Evolutionary conservation across 495 filamentous ascomycete genomes (phyloP).

Genomic region (Hypoxylon trugodes): DNA sequence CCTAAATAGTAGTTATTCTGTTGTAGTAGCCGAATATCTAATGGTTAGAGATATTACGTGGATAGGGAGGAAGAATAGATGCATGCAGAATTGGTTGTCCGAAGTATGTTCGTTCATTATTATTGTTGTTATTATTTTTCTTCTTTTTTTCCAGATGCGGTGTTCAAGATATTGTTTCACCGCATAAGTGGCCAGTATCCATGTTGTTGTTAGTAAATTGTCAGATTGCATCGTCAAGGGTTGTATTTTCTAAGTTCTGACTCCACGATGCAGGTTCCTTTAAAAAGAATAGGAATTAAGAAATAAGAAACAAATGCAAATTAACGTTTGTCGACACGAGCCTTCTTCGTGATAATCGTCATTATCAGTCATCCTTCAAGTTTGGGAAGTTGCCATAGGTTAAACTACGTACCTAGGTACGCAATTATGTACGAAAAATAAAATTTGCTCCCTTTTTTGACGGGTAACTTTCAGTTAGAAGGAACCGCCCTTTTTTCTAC

Average conservation of each 20-base stretch:
- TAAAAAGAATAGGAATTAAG: neutral
- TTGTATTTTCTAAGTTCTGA: neutral
- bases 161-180: conserved; percentile 41
- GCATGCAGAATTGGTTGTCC: neutral
- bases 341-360: neutral
- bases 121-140: too few species aligned
- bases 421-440: neutral
- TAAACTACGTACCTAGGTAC: neutral
- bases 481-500: conserved; percentile 3
- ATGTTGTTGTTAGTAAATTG: conserved; percentile 28
- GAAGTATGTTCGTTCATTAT: conserved; percentile 3
- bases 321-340: neutral
- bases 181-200: conserved; percentile 26
- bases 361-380: neutral
- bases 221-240: conserved; percentile 27
- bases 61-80: conserved; percentile 3
- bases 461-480: neutral
- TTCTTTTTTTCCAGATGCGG: conserved; percentile 35
- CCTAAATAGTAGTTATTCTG: too few species aligned
- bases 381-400: neutral
- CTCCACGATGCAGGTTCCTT: conserved; percentile 9
- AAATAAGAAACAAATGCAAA: conserved; percentile 1
- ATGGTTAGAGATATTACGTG: conserved; percentile 25
- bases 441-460: neutral
- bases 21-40: conserved; percentile 16